Evolutionary conservation across 176 grass and related monocot genomes (phyloP).

Genomic region (Typha latifolia): DNA sequence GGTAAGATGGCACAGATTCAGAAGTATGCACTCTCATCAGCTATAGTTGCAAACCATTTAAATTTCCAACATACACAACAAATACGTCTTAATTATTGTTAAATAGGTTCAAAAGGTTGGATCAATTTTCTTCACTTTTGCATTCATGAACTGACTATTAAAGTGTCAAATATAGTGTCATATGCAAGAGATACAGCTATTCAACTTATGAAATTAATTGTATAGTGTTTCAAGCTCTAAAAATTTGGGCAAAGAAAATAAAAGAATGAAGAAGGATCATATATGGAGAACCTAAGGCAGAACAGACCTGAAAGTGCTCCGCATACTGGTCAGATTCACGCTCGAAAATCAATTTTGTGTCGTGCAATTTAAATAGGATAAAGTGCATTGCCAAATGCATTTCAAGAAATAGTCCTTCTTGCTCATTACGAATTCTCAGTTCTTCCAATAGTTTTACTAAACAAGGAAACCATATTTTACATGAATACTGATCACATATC

Average conservation of each 20-base stretch:
- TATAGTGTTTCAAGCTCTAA: background rate
- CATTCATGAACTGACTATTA: no score
- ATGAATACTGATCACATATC: slow-evolving; percentile 54
- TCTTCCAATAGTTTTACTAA: slow-evolving; percentile 66
- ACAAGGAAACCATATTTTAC: slow-evolving; percentile 86
- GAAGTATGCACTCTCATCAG: no score
- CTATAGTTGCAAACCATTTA: no score
- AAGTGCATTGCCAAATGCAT: slow-evolving; percentile 52
- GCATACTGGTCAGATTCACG: slow-evolving; percentile 46
- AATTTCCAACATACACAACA: no score
- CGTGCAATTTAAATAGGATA: slow-evolving; percentile 62
- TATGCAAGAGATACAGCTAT: background rate
- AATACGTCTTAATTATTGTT: no score
- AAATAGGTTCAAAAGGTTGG: no score
- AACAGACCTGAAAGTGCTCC: slow-evolving; percentile 61
- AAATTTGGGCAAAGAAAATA: background rate
- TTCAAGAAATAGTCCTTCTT: slow-evolving; percentile 28
- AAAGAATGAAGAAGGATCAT: background rate
- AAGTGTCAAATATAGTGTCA: background rate
- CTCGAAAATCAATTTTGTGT: slow-evolving; percentile 73
- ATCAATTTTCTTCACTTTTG: no score
- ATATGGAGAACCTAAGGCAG: background rate
- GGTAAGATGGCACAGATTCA: no score
- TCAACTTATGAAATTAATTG: background rate
- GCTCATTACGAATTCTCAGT: slow-evolving; percentile 34